Base-by-base conservation (phyloP, 179 eudicot species). In the Beta corolliflora region DNA sequence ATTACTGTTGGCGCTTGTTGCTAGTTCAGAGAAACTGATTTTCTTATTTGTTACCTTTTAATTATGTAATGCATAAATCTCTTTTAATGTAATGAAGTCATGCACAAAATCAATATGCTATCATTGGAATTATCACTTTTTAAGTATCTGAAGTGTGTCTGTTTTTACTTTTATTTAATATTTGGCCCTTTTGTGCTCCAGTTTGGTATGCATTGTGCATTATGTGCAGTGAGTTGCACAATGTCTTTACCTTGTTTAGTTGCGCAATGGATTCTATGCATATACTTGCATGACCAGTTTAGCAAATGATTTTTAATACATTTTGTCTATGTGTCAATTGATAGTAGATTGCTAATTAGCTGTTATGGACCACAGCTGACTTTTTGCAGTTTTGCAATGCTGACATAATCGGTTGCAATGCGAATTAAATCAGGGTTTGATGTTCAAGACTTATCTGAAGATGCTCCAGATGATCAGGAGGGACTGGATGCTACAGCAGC, bases 401-500 rank as follows among this genome's bases (percentile, higher is more conserved):
- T 75, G 67, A 56, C 50, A 45, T 63, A 59, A n/a, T 72, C 46
- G 21, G 52, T 79, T 79, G 61, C 44, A 45, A 45, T 79, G 50
- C 48, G 44, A 48, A 72, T 80, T 69, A 29, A 69, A 65, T 53
- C 82, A 88, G 90, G 90, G 90, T 88, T 88, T 67, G 90, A 88
- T 80, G 89, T 88, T 55, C 83, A 64, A 66, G 90, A 88, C 60
- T 87, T 88, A 71, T 80, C 84, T 65, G 89, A 86, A 76, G 90
- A 86, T 78, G 79, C 84, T 78, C 83, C 87, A 8, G 89, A 76
- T 84, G 90, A 88, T 81, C 44, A 84, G 71, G 86, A 86, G 83
- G 87, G 90, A 53, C 63, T 88, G 85, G 90, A 88, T 81, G 87
- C 89, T 63, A 44, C 90, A 18, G 89, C 81, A 50, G 84, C 87